These are phyloP conservation scores for Cryptosporidium bovis DNA, from an alignment of 169 alveolate genomes.

Conservation along the genomic window DNA sequence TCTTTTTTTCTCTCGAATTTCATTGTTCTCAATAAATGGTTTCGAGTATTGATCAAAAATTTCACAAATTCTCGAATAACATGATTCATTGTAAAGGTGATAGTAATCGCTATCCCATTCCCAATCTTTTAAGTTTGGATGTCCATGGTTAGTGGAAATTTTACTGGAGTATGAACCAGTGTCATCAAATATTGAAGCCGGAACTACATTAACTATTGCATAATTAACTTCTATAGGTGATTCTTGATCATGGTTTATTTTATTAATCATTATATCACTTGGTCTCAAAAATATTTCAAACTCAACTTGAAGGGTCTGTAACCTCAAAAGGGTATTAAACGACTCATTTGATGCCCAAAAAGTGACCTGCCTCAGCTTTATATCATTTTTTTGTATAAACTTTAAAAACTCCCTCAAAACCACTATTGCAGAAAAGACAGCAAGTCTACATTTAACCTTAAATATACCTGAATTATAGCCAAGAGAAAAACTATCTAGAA, in stretches of 20 bases:
- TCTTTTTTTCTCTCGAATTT: neutral
- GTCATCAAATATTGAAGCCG: neutral
- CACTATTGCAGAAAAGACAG: constrained; percentile 46
- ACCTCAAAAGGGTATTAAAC: constrained; percentile 39
- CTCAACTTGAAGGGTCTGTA: constrained; percentile 40
- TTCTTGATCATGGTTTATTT: constrained; percentile 31
- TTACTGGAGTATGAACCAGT: neutral
- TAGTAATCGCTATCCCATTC: constrained; percentile 24
- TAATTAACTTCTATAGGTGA: neutral
- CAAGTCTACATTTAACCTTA: constrained; percentile 42
- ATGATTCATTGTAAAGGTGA: constrained; percentile 21
- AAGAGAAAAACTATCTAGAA: constrained; percentile 12
- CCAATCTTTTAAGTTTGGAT: neutral
- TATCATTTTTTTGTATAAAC: neutral
- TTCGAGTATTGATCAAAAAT: constrained; percentile 38
- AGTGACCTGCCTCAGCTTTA: constrained; percentile 9
- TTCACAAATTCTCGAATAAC: constrained; percentile 18
- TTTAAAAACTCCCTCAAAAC: constrained; percentile 49
- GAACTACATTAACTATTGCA: neutral
- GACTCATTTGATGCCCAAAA: constrained; percentile 58
- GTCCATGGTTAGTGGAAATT: neutral
- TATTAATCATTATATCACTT: constrained; percentile 55
- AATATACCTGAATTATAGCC: neutral
- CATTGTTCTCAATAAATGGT: neutral
- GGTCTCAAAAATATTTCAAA: constrained; percentile 46